A percentile compares a stretch with the other conserved stretches of the same genome.
Evolutionary conservation across 106 monocot species (phyloP).

Genomic region (Dendrobium chrysotoxum): DNA sequence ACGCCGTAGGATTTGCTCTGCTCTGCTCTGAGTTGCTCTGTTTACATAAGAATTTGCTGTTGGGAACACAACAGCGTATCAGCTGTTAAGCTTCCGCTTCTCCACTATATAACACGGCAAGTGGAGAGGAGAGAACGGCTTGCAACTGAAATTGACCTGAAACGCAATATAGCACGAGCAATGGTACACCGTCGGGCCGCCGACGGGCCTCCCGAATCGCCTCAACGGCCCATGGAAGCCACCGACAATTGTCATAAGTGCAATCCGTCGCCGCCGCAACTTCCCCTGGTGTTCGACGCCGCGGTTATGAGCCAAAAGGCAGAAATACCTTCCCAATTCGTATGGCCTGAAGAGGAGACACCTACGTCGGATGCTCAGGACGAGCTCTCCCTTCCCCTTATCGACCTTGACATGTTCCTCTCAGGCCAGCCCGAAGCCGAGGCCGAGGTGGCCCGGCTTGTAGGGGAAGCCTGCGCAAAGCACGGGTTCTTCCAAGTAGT

Average conservation of each 20-base stretch:
- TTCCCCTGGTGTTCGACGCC: constrained; percentile 31
- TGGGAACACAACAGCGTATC: no score
- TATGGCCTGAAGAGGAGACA: constrained; percentile 62
- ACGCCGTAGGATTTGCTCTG: no score
- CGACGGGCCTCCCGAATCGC: background rate
- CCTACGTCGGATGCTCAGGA: constrained; percentile 39
- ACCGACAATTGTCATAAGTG: background rate
- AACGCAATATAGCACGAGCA: background rate
- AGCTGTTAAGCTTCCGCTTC: background rate
- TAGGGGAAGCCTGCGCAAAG: constrained; percentile 46
- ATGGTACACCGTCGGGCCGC: background rate
- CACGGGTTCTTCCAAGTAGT: constrained; percentile 95
- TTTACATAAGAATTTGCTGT: no score
- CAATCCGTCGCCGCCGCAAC: background rate
- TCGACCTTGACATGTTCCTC: constrained; percentile 46
- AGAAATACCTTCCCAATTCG: constrained; percentile 53
- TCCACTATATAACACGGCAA: background rate
- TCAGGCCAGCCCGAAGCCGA: constrained; percentile 11
- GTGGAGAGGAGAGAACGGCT: background rate
- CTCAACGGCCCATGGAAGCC: background rate
- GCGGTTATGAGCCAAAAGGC: constrained; percentile 23
- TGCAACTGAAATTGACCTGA: background rate
- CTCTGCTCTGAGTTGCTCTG: no score
- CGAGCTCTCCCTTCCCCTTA: constrained; percentile 55
- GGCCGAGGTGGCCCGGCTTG: constrained; percentile 16